Conservation (phyloP, 2,329 filamentous ascomycete species). For the Paecilomyces dactylethromorphus region DNA sequence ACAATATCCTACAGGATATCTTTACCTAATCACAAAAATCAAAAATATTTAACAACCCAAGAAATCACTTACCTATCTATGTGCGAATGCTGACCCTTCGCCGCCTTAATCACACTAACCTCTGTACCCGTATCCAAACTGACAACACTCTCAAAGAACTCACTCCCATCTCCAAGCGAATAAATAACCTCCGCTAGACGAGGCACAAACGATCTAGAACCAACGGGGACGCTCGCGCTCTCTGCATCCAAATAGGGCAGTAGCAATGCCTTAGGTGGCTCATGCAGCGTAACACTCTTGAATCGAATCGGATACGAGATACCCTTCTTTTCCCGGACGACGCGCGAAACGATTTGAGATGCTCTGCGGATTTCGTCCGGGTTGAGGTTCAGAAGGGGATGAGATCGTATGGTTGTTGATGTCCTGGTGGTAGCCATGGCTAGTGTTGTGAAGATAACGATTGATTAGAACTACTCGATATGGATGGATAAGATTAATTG, state of each 20-base stretch:
- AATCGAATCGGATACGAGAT: not conserved
- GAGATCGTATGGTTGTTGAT: not conserved
- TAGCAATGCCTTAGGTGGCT: conserved; percentile 4
- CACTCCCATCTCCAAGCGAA: not conserved
- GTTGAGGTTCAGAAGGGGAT: conserved; percentile 2
- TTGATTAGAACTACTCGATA: not conserved
- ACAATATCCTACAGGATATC: not conserved
- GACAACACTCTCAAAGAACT: conserved; percentile 1
- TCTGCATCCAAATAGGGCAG: conserved; percentile 6
- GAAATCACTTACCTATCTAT: not conserved
- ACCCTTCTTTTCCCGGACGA: not conserved
- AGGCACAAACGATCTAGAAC: conserved; percentile 1
- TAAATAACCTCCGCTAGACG: conserved; percentile 1
- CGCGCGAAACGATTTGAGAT: not conserved
- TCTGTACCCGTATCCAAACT: conserved; percentile 3
- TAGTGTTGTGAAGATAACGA: not conserved
- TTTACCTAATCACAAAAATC: not conserved
- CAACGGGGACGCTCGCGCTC: not conserved
- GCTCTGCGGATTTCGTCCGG: conserved; percentile 1
- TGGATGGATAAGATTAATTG: no score
- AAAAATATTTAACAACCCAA: not conserved
- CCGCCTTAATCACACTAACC: not conserved
- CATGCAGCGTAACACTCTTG: conserved; percentile 3
- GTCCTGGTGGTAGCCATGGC: not conserved
- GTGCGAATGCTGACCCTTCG: conserved; percentile 1